These are phyloP conservation scores for Emergomyces orientalis DNA, from an alignment of 2,329 filamentous ascomycete genomes.

Conservation along the genomic window DNA sequence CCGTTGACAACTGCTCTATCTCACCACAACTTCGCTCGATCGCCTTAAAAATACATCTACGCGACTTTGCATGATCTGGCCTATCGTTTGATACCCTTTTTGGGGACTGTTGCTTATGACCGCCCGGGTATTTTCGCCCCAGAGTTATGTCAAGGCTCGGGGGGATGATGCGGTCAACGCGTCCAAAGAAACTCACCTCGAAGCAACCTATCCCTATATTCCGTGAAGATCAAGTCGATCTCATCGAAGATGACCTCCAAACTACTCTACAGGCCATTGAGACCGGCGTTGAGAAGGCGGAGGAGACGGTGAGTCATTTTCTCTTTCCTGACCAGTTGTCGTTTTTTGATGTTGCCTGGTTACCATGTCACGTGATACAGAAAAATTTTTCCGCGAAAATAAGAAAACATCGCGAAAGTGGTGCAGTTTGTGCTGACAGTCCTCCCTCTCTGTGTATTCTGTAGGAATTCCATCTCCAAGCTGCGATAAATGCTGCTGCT, in stretches of 20 bases:
- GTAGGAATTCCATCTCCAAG: constrained; percentile 93
- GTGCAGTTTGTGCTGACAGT: constrained; percentile 5
- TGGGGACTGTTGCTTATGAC: constrained; percentile 41
- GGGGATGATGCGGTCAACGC: constrained; percentile 39
- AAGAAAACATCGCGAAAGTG: background rate
- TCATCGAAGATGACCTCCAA: constrained; percentile 76
- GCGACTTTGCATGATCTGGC: constrained; percentile 46
- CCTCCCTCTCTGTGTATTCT: constrained; percentile 12
- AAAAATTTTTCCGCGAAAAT: constrained; percentile 7
- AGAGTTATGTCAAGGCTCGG: constrained; percentile 39
- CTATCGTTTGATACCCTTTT: constrained; percentile 58
- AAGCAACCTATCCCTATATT: constrained; percentile 83
- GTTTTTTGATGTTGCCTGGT: constrained; percentile 26
- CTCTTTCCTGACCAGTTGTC: constrained; percentile 13
- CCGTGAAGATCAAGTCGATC: constrained; percentile 82
- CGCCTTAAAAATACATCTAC: constrained; percentile 48
- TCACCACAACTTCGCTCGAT: constrained; percentile 42
- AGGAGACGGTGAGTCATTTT: constrained; percentile 78
- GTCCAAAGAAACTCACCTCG: constrained; percentile 67
- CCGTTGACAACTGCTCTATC: constrained; percentile 27
- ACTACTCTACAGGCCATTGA: constrained; percentile 76
- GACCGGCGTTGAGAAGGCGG: constrained; percentile 91
- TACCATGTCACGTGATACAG: constrained; percentile 30
- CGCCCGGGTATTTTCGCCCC: constrained; percentile 29
- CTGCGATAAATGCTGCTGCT: constrained; percentile 58